phyloP scores from a whole-genome alignment of 129 eudicot genomes.

The Flaveria robusta region DNA sequence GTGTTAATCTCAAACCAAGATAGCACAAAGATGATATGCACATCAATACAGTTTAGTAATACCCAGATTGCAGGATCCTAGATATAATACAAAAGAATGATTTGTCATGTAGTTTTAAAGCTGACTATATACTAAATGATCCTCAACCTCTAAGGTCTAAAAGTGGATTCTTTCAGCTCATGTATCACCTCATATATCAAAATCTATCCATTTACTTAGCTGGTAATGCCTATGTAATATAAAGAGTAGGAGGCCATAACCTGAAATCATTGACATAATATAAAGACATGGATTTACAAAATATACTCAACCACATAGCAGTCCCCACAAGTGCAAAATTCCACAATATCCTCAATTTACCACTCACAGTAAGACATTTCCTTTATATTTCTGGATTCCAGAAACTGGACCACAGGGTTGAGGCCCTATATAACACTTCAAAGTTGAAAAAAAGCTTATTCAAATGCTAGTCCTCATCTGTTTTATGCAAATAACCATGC shows the following conservation, averaged over 20 bases:
- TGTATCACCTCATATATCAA: background rate
- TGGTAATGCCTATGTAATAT: constrained; percentile 9
- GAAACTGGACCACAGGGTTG: background rate
- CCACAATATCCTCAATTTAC: background rate
- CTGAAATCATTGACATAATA: constrained; percentile 14
- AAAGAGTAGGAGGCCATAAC: constrained; percentile 8
- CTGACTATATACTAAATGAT: constrained; percentile 6
- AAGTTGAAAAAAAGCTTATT: background rate
- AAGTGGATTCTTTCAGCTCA: constrained; percentile 4
- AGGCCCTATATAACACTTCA: constrained; percentile 9
- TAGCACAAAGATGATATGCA: constrained; percentile 11
- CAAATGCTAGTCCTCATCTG: constrained; percentile 5
- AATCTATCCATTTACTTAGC: background rate
- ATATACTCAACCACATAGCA: background rate
- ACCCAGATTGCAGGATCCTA: constrained; percentile 13
- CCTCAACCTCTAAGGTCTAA: constrained; percentile 13
- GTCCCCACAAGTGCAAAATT: background rate
- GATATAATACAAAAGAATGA: background rate
- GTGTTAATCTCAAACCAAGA: constrained; percentile 12
- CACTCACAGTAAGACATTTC: background rate
- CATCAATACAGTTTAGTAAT: constrained; percentile 1
- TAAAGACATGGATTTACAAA: background rate
- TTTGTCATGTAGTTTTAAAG: background rate
- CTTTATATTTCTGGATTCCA: constrained; percentile 8
- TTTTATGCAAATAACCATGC: background rate